These are phyloP conservation scores for Stephanodiscus triporus DNA, from an alignment of 108 stramenopile genomes.

Conservation along the genomic window DNA sequence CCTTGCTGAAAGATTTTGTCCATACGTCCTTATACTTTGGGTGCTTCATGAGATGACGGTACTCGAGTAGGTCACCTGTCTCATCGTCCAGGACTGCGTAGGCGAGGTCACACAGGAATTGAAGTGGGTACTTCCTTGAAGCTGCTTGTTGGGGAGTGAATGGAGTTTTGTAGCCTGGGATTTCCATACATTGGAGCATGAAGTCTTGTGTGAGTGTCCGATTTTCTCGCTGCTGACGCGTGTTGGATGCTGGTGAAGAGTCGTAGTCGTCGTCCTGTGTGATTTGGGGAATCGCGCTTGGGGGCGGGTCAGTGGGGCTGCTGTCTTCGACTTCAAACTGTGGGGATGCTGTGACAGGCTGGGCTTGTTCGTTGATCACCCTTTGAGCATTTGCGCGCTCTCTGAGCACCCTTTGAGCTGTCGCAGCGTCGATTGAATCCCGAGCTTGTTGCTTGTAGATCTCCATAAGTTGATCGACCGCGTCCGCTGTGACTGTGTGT, in stretches of 20 bases:
- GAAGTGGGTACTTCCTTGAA: background rate
- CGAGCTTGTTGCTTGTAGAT: background rate
- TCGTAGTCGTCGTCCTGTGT: background rate
- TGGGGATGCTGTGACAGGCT: too few species aligned
- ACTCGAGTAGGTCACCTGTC: constrained; percentile 26
- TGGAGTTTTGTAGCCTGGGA: background rate
- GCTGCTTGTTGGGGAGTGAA: background rate
- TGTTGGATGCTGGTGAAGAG: background rate
- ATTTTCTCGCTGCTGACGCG: background rate
- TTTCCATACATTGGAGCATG: background rate
- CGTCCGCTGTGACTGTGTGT: background rate
- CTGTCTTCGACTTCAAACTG: too few species aligned
- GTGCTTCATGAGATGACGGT: constrained; percentile 18
- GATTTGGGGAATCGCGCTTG: background rate
- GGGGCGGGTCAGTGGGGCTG: too few species aligned
- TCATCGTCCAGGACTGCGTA: constrained; percentile 18
- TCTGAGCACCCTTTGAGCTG: background rate
- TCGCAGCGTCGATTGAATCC: background rate
- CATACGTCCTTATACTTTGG: constrained; percentile 8
- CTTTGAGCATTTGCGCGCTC: background rate
- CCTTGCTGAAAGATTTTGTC: constrained; percentile 4
- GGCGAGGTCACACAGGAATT: background rate
- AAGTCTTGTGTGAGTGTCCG: background rate
- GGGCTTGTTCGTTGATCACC: too few species aligned
- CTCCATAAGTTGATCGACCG: background rate